These are phyloP conservation scores for Suillus fuscotomentosus DNA, from an alignment of 768 basidiomycete species.

Conservation along the genomic window DNA sequence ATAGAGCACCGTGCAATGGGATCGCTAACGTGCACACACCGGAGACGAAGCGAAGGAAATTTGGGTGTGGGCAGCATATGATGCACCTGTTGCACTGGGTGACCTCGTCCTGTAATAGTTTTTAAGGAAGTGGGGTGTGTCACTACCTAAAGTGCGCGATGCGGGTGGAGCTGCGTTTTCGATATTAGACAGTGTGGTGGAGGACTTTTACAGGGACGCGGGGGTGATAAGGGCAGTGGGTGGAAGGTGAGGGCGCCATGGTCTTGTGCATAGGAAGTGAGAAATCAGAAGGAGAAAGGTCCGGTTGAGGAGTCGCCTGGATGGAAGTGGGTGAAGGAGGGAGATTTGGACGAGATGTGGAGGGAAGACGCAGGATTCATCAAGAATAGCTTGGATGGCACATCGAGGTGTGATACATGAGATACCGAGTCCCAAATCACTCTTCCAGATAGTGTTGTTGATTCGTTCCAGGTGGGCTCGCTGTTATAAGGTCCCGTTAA, in stretches of 20 bases:
- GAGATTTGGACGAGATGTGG: constrained; percentile 24
- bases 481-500: constrained; percentile 18
- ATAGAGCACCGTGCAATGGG: constrained; percentile 45
- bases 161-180: constrained; percentile 41
- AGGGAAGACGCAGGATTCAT: constrained; percentile 37
- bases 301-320: constrained; percentile 4
- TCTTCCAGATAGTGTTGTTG: constrained; percentile 46
- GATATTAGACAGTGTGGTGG: constrained; percentile 47
- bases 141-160: constrained; percentile 33
- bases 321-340: constrained; percentile 32
- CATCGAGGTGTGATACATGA: background rate
- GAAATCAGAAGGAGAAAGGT: background rate
- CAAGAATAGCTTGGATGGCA: constrained; percentile 21
- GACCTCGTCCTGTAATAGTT: constrained; percentile 32
- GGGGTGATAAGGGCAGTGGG: constrained; percentile 27
- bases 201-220: constrained; percentile 37
- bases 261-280: constrained; percentile 34
- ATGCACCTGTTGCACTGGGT: constrained; percentile 63
- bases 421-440: constrained; percentile 14
- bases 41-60: constrained; percentile 29
- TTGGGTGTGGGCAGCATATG: constrained; percentile 38
- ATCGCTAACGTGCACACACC: constrained; percentile 58
- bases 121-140: constrained; percentile 28
- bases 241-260: constrained; percentile 37
- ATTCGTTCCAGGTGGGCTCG: constrained; percentile 39